phyloP scores from a whole-genome alignment of 2,329 filamentous ascomycete species.

The Fusarium chaquense region DNA sequence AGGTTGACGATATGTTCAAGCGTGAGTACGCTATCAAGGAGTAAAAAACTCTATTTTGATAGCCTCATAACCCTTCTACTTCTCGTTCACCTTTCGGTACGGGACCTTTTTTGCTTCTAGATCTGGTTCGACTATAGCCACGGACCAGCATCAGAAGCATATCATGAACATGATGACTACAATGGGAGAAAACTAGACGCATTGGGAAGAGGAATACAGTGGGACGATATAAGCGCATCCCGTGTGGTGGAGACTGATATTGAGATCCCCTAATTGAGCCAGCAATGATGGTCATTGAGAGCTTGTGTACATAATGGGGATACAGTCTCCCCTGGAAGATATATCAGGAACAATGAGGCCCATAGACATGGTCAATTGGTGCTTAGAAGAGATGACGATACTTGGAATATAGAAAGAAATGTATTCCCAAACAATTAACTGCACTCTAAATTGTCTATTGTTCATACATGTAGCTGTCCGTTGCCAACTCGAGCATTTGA shows the following conservation, averaged over 20 bases:
- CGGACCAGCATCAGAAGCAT: slow-evolving; percentile 30
- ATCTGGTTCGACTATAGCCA: slow-evolving; percentile 17
- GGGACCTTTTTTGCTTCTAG: slow-evolving; percentile 33
- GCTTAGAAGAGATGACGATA: slow-evolving; percentile 34
- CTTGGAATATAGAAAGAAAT: slow-evolving; percentile 43
- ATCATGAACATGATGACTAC: slow-evolving; percentile 43
- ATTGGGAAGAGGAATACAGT: slow-evolving; percentile 43
- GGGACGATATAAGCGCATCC: slow-evolving; percentile 45
- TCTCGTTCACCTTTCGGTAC: slow-evolving; percentile 26
- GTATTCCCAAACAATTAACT: slow-evolving; percentile 21
- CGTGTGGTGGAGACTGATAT: slow-evolving; percentile 34
- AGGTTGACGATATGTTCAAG: slow-evolving; percentile 89
- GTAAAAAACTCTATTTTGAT: slow-evolving; percentile 55
- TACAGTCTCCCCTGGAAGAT: slow-evolving; percentile 32
- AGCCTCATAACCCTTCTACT: slow-evolving; percentile 33
- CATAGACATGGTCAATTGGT: slow-evolving; percentile 41
- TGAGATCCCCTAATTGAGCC: slow-evolving; percentile 46
- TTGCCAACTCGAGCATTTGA: neutral
- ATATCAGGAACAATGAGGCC: slow-evolving; percentile 38
- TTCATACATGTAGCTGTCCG: neutral
- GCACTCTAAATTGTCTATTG: neutral
- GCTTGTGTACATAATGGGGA: slow-evolving; percentile 46
- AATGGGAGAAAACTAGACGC: slow-evolving; percentile 44
- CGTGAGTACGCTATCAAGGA: slow-evolving; percentile 81
- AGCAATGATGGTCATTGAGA: slow-evolving; percentile 21